These are phyloP conservation scores for Colletotrichum sp. DNA, from an alignment of 2,329 filamentous ascomycete genomes.

Conservation along the genomic window DNA sequence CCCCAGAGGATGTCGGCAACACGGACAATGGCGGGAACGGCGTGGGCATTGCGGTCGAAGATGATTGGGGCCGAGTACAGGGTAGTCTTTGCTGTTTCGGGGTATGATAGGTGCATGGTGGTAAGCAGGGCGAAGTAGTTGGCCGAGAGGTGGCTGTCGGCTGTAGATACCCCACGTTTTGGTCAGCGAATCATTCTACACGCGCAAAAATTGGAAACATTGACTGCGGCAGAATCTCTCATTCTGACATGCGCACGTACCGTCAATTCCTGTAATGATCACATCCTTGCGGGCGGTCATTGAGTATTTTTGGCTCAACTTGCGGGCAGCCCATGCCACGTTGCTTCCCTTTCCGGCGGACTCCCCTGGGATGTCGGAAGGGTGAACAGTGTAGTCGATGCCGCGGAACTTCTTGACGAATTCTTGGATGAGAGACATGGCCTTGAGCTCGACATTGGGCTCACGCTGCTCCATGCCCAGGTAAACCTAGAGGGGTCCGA, in stretches of 20 bases:
- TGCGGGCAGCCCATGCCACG: slow-evolving; percentile 72
- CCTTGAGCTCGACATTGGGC: slow-evolving; percentile 64
- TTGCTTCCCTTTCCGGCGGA: slow-evolving; percentile 79
- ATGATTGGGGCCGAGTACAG: slow-evolving; percentile 75
- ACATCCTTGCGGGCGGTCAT: slow-evolving; percentile 61
- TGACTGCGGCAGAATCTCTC: slow-evolving; percentile 14
- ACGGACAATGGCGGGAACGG: slow-evolving; percentile 70
- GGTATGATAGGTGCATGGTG: slow-evolving; percentile 64
- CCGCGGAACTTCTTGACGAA: slow-evolving; percentile 70
- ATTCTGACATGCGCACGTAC: slow-evolving; percentile 48
- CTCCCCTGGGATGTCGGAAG: slow-evolving; percentile 68
- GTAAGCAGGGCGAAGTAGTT: slow-evolving; percentile 72
- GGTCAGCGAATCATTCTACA: slow-evolving; percentile 33
- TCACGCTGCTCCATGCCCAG: slow-evolving; percentile 78
- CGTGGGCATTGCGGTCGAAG: slow-evolving; percentile 76
- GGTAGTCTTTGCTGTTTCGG: slow-evolving; percentile 65
- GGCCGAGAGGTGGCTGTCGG: slow-evolving; percentile 72
- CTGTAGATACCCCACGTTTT: slow-evolving; percentile 42
- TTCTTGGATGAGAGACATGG: slow-evolving; percentile 63
- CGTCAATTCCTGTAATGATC: slow-evolving; percentile 75
- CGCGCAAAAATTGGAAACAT: slow-evolving; percentile 21
- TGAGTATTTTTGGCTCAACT: slow-evolving; percentile 66
- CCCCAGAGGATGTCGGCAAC: slow-evolving; percentile 77
- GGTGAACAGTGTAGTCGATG: slow-evolving; percentile 73
- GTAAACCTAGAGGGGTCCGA: slow-evolving; percentile 58